These are phyloP conservation scores for Eucalyptus camaldulensis DNA, from an alignment of 345 rosid species.

Conservation along the genomic window DNA sequence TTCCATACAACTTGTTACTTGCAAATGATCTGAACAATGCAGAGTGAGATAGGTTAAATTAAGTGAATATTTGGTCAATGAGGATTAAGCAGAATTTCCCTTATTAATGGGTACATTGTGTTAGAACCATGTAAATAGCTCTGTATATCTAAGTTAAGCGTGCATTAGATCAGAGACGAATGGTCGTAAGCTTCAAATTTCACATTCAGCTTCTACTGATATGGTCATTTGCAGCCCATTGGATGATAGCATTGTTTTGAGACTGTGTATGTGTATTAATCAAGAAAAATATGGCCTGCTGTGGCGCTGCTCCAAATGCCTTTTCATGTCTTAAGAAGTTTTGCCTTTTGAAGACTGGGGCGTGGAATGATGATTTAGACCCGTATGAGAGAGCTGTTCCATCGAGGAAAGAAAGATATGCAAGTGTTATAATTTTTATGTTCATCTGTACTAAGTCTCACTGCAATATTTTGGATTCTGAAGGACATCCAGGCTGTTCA, in stretches of 20 bases:
- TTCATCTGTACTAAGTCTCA: neutral
- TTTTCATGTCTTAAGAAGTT: neutral
- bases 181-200: neutral
- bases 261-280: neutral
- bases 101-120: neutral
- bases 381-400: neutral
- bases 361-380: neutral
- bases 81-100: neutral
- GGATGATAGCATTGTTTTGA: neutral
- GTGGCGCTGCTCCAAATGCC: neutral
- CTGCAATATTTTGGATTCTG: neutral
- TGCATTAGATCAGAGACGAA: neutral
- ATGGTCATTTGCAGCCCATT: neutral
- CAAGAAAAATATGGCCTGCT: neutral
- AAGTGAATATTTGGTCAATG: neutral
- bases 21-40: neutral
- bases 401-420: neutral
- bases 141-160: neutral
- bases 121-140: neutral
- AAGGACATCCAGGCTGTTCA: neutral
- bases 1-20: neutral
- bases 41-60: neutral
- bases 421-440: neutral
- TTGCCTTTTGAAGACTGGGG: neutral
- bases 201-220: neutral